phyloP scores from a whole-genome alignment of 305 asterid species.

The Nicotiana rustica region DNA sequence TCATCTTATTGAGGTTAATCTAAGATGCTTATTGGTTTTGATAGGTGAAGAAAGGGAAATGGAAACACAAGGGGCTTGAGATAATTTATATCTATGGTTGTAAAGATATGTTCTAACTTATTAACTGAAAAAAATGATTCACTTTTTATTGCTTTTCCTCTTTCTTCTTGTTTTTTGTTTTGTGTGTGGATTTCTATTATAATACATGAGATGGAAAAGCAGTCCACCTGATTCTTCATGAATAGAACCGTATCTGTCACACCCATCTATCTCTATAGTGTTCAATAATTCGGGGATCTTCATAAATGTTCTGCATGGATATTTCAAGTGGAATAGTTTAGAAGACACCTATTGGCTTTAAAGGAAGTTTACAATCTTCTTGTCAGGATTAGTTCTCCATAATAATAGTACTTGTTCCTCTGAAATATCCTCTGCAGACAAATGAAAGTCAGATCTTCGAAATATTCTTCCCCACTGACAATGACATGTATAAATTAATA shows the following conservation, averaged over 20 bases:
- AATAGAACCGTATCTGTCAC: neutral
- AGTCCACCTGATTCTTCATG: conserved; percentile 23
- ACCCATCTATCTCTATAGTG: conserved; percentile 15
- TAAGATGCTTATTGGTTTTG: neutral
- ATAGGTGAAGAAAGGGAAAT: conserved; percentile 2
- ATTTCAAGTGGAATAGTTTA: conserved; percentile 9
- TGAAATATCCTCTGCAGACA: conserved; percentile 1
- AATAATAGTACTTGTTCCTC: neutral
- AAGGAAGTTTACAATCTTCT: neutral
- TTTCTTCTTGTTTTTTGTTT: neutral
- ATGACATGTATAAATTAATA: conserved; percentile 2
- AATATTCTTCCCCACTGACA: conserved; percentile 16
- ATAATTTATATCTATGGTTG: conserved; percentile 9
- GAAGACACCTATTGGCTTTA: conserved; percentile 23
- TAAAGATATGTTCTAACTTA: neutral
- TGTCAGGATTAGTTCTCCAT: conserved; percentile 2
- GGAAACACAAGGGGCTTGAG: neutral
- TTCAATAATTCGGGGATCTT: conserved; percentile 6
- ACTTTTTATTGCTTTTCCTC: neutral
- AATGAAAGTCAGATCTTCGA: conserved; percentile 17
- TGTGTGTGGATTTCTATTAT: neutral
- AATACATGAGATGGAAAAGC: conserved; percentile 8
- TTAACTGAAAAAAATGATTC: conserved; percentile 19
- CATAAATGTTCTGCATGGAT: conserved; percentile 6
- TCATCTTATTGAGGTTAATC: conserved; percentile 18